phyloP scores from a whole-genome alignment of 2,329 filamentous ascomycete genomes.

The Metarhizium album region DNA sequence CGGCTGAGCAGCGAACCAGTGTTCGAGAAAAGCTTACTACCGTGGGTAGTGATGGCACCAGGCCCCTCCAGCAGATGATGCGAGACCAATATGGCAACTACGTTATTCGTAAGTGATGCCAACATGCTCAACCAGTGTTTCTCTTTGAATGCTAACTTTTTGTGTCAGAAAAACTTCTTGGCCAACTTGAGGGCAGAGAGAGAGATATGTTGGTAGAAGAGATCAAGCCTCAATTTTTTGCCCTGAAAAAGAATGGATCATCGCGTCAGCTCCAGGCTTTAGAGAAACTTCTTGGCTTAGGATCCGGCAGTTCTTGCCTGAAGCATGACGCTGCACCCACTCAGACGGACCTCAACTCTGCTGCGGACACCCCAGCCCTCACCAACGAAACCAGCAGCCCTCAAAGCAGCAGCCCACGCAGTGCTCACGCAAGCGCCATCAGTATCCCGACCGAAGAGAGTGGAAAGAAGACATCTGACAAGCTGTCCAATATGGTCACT shows the following conservation, averaged over 20 bases:
- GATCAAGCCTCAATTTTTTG: conserved; percentile 50
- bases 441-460: conserved; percentile 24
- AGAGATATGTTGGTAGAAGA: conserved; percentile 49
- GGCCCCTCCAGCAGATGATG: conserved; percentile 66
- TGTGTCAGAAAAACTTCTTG: conserved; percentile 64
- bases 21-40: conserved; percentile 57
- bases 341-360: conserved; percentile 39
- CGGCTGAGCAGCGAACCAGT: conserved; percentile 53
- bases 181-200: conserved; percentile 48
- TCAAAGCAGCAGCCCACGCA: conserved; percentile 54
- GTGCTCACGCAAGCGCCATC: conserved; percentile 47
- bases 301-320: conserved; percentile 12
- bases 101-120: conserved; percentile 66
- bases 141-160: conserved; percentile 14
- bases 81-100: conserved; percentile 93
- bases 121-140: neutral
- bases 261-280: conserved; percentile 46
- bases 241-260: conserved; percentile 52
- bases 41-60: conserved; percentile 52
- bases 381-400: conserved; percentile 61
- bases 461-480: conserved; percentile 13
- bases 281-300: conserved; percentile 21
- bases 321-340: conserved; percentile 21
- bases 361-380: conserved; percentile 53
- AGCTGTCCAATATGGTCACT: conserved; percentile 8